Evolutionary conservation across 352 stramenopile species (phyloP), one percentile per base, ranked within the genome.

Genomic region (Pythium phragmitis): DNA sequence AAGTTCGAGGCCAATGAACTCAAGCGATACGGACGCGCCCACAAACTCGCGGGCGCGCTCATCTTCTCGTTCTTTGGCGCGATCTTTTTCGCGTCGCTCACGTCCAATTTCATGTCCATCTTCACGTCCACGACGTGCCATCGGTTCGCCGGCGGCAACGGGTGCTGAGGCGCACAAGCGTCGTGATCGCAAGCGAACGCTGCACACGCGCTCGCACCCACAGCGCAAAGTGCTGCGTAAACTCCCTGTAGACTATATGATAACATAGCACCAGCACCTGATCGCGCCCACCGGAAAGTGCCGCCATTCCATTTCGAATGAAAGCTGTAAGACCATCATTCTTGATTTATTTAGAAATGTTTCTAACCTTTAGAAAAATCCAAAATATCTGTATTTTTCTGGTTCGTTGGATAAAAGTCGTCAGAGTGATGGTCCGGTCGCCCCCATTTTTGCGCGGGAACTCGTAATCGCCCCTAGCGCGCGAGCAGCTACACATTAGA

Each of bases 21-120:
- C 19, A 91, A 88, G 67, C 61, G 67, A n/a, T 57, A 70, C 49
- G 77, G 78, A 33, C 73, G 64, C 26, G 67, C 71, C 51, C 82
- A 80, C 60, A 79, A 76, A 55, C 43, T 60, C 34, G 66, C 76
- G 43, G 67, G 75, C 4, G 63, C 73, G 7, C 0, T 72, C 2
- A 55, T 85, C 13, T 84, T 87, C 58, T 49, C 47, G 23, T 74
- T 72, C 30, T 76, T 89, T 28, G 72, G 60, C 2, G 9, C 73
- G 23, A 69, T 73, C 48, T 82, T 92, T 48, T 55, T 84, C 19
- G 60, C 68, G 46, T 85, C 79, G 36, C 62, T 91, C 46, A 61
- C 46, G 3, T 69, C 73, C 30, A 92, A 89, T 36, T 67, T 92
- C 16, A 70, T 94, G 13, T 78, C 81, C 11, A 72, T 94, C 59